A percentile compares a stretch with the other conserved stretches of the same genome.
Evolutionary conservation across 805 yeast genomes (phyloP).

Genomic region (Saccharomycopsis fodiens): DNA sequence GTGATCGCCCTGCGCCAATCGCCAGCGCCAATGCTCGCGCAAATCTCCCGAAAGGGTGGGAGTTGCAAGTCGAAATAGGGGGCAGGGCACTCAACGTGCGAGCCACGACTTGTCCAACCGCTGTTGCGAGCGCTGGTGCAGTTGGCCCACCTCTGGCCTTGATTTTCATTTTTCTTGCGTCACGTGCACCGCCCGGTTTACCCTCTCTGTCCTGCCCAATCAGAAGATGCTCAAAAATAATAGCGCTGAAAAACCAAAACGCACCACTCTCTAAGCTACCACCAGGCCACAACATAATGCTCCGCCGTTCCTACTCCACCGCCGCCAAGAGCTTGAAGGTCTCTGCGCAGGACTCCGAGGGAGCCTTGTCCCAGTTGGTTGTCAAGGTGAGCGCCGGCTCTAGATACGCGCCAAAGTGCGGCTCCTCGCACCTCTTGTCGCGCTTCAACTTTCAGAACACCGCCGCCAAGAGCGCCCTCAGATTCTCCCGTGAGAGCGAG

Average conservation of each 20-base stretch:
- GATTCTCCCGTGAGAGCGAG: slow-evolving; percentile 92
- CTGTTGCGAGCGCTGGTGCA: too few species aligned
- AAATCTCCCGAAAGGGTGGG: too few species aligned
- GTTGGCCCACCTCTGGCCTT: too few species aligned
- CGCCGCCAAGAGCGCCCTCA: slow-evolving; percentile 73
- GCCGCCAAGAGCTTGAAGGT: slow-evolving; percentile 38
- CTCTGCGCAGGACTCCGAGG: slow-evolving; percentile 49
- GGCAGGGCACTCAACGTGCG: too few species aligned
- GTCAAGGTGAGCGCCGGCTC: slow-evolving; percentile 86
- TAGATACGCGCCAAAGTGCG: slow-evolving; percentile 59
- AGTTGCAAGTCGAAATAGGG: too few species aligned
- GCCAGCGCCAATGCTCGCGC: too few species aligned
- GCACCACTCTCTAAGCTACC: background rate
- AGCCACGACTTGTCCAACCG: too few species aligned
- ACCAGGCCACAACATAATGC: slow-evolving; percentile 13
- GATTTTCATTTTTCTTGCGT: too few species aligned
- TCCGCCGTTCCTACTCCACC: slow-evolving; percentile 25
- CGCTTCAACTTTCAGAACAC: slow-evolving; percentile 83
- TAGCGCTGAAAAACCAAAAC: background rate
- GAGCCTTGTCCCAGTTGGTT: slow-evolving; percentile 66
- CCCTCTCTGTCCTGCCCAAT: slow-evolving; percentile 11
- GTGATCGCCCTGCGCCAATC: too few species aligned
- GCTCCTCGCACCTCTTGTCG: slow-evolving; percentile 79
- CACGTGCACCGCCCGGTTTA: background rate
- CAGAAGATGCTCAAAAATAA: slow-evolving; percentile 14